Conservation (phyloP, 2,329 filamentous ascomycete genomes). For the Phialophora chinensis region DNA sequence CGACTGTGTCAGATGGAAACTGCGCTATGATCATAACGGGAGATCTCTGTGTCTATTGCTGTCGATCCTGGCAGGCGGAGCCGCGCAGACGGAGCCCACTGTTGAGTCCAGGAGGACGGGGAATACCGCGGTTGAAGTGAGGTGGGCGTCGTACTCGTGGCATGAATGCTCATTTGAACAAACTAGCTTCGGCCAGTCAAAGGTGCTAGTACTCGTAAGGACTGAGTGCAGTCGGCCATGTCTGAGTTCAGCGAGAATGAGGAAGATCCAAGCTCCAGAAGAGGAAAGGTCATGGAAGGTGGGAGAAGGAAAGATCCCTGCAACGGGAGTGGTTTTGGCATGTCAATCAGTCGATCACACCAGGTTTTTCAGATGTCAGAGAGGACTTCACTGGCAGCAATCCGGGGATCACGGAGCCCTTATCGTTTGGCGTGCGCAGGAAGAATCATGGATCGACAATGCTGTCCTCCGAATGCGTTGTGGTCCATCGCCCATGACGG, state of each 20-base stretch:
- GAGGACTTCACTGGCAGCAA: background rate
- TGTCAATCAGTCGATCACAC: background rate
- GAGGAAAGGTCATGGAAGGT: background rate
- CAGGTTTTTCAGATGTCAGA: background rate
- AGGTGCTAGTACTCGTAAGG: background rate
- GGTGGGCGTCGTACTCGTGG: background rate
- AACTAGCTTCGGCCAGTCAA: background rate
- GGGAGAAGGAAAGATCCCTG: background rate
- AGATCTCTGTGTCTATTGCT: background rate
- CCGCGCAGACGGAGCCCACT: background rate
- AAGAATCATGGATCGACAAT: slow-evolving; percentile 2
- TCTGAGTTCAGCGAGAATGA: background rate
- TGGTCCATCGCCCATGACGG: background rate
- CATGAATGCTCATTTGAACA: background rate
- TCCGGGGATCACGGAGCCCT: background rate
- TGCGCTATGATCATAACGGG: background rate
- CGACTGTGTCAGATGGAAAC: background rate
- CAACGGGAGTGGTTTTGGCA: background rate
- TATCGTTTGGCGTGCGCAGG: background rate
- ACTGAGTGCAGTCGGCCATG: background rate
- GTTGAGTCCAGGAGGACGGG: background rate
- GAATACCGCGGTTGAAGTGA: background rate
- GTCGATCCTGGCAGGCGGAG: background rate
- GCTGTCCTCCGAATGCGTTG: background rate
- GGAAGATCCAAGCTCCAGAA: background rate